A percentile compares a stretch with the other conserved stretches of the same genome.
These are phyloP conservation scores for Cladosporium sp. DNA, from an alignment of 2,329 filamentous ascomycete genomes.

Conservation along the genomic window DNA sequence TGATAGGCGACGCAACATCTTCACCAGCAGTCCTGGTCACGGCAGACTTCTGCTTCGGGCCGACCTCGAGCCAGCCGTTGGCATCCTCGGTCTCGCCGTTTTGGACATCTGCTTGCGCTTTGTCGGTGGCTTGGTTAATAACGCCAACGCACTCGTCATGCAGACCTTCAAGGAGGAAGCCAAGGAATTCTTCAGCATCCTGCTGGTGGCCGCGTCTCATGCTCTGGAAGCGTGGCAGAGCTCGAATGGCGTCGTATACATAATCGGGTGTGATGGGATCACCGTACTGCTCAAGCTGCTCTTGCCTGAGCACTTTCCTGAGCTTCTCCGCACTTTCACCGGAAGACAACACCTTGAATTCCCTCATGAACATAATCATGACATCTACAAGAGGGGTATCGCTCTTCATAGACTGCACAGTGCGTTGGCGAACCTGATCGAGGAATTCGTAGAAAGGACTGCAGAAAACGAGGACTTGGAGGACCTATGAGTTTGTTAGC, in stretches of 20 bases:
- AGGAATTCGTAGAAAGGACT: slow-evolving; percentile 92
- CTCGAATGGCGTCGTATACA: slow-evolving; percentile 87
- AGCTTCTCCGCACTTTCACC: slow-evolving; percentile 70
- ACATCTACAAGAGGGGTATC: slow-evolving; percentile 91
- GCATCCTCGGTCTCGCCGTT: slow-evolving; percentile 36
- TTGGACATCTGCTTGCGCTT: slow-evolving; percentile 19
- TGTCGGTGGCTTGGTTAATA: slow-evolving; percentile 47
- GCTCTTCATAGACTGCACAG: slow-evolving; percentile 88
- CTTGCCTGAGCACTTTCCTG: slow-evolving; percentile 67
- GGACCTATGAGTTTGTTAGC: slow-evolving; percentile 55
- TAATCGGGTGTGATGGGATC: slow-evolving; percentile 91
- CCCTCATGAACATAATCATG: slow-evolving; percentile 94
- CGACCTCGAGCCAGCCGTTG: slow-evolving; percentile 87
- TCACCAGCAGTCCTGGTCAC: slow-evolving; percentile 78
- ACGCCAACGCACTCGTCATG: slow-evolving; percentile 86
- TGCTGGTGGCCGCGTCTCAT: slow-evolving; percentile 97
- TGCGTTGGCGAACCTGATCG: slow-evolving; percentile 77
- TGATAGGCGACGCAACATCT: slow-evolving; percentile 65
- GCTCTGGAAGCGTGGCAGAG: slow-evolving; percentile 79
- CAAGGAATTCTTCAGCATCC: slow-evolving; percentile 95
- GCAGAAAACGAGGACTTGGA: slow-evolving; percentile 93
- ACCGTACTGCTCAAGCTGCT: slow-evolving; percentile 84
- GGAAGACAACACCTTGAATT: slow-evolving; percentile 83
- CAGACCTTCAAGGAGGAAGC: slow-evolving; percentile 84
- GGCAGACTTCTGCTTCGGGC: slow-evolving; percentile 81